Base-by-base conservation (phyloP, 2,329 filamentous ascomycete genomes). In the Fusarium sacchari region DNA sequence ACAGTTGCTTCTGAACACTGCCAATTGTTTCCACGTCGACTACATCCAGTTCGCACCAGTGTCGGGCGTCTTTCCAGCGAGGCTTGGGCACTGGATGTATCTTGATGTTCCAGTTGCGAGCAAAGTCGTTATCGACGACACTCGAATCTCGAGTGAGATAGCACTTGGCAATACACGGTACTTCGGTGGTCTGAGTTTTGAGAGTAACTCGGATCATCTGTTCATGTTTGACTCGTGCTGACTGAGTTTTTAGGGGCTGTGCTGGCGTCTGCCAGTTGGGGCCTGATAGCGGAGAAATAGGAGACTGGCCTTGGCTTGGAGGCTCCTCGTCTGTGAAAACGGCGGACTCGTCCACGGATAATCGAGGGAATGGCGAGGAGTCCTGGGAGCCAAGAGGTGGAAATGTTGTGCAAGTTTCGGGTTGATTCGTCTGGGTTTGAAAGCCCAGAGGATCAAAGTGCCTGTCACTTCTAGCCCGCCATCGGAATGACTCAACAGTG, bases 1-100 rank as follows among this genome's bases (percentile, higher is more conserved):
- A 40, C 26, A 76, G 26, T 32, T 30, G 50, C 17, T 50, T 14
- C 3, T 67, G 34, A 24, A 64, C 22, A n/a, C 28, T 67, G 7
- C 75, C 75, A n/a, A 74, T 53, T 7, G 52, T 73, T 46, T 76
- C 75, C 37, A 73, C 73, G 24, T 74, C 71, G 37, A 67, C 46
- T 26, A 77, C 63, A 26, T 76, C 47, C 15, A 76, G 32, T 6
- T 24, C 36, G 28, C 64, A 77, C 40, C 53, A 77, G 24, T 60
- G 57, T 36, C 52, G 60, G 44, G 50, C 59, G n/a, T 62, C 63
- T 36, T 60, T 64, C 46, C 72, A 68, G 20, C 70, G 62, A 30
- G 37, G 5, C 28, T n/a, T 64, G 9, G 62, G 74, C 13, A 69
- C 47, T 5, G 70, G 70, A 14, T 32, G 55, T 39, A 63, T 61